Conservation (phyloP, 352 stramenopile genomes). For the Phytopythium delawarense region DNA sequence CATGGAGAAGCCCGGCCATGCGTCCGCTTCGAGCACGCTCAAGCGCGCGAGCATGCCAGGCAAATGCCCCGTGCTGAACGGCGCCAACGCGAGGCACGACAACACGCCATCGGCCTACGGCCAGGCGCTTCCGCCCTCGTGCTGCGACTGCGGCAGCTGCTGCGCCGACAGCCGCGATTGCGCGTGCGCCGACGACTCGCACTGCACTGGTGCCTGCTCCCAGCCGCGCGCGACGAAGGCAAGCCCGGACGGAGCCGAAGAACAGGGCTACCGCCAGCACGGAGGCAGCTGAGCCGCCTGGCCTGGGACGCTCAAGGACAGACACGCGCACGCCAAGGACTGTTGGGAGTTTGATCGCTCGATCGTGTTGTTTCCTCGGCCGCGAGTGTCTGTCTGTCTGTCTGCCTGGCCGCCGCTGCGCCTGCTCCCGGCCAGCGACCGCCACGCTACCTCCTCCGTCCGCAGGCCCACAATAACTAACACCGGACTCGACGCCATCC, state of each 20-base stretch:
- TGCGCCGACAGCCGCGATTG: conserved; percentile 11
- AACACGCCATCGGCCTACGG: conserved; percentile 7
- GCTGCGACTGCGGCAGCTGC: conserved; percentile 9
- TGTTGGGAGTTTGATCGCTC: conserved; percentile 1
- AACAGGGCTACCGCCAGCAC: conserved; percentile 35
- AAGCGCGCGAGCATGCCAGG: not conserved
- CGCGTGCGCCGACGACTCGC: conserved; percentile 22
- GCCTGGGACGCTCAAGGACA: not conserved
- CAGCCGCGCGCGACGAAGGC: conserved; percentile 12
- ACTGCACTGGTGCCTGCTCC: conserved; percentile 9
- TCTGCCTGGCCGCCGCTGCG: not conserved
- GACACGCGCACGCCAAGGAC: not conserved
- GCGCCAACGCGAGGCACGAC: not conserved
- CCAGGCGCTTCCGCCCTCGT: not conserved
- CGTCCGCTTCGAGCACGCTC: not conserved
- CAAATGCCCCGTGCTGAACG: not conserved
- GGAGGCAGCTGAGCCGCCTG: conserved; percentile 5
- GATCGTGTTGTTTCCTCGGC: not conserved
- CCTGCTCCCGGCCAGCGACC: not conserved
- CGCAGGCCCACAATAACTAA: not conserved
- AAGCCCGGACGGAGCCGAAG: conserved; percentile 14
- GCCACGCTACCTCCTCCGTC: not conserved
- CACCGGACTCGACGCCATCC: not conserved
- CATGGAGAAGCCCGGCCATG: not conserved
- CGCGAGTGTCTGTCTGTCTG: conserved; percentile 1